Evolutionary conservation across 345 rosid species (phyloP), one percentile per base, ranked within the genome.

Genomic region (Physaria fendleri): DNA sequence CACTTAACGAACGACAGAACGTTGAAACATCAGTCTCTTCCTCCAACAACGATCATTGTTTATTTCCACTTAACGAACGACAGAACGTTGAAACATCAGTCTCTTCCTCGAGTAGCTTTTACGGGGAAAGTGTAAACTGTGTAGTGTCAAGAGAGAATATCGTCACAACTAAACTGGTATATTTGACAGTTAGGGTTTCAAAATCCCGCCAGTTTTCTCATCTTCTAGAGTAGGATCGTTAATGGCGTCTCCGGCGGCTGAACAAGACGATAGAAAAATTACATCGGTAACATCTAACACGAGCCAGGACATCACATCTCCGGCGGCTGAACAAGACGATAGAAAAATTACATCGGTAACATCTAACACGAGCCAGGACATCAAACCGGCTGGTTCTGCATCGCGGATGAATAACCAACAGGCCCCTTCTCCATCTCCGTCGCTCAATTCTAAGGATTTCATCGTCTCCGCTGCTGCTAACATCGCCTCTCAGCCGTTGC

Each of bases 401-500:
- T 66, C 82, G 42, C 32, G 44, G 10, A 60, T 53, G 32, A 64
- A 10, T 34, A 75, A 35, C 74, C 75, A 56, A 34, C 52, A 61
- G n/a, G 77, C 56, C 41, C 20, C 68, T 2, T 53, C 69, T 51
- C 71, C 74, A 12, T 72, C 76, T 28, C 64, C 77, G 63, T 73
- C 81, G 48, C 41, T 57, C 62, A 71, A 66, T 39, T 71, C 83
- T 5, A 67, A 62, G 59, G 80, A 79, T 9, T 81, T 76, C 76
- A 71, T 87, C 27, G 43, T 72, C 71, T 77, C 86, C 12, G 82
- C 59, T 27, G 95, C 97, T 49, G 59, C 79, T 57, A 85, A 74
- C 17, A 59, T 83, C 73, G 62, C 95, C 27, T 68, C 94, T 20
- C 88, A 87, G 75, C 85, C 92, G 39, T 80, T 93, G 35, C 77